Evolutionary conservation across 768 basidiomycete species (phyloP), one percentile per base, ranked within the genome.

Genomic region (Mycena amicta): DNA sequence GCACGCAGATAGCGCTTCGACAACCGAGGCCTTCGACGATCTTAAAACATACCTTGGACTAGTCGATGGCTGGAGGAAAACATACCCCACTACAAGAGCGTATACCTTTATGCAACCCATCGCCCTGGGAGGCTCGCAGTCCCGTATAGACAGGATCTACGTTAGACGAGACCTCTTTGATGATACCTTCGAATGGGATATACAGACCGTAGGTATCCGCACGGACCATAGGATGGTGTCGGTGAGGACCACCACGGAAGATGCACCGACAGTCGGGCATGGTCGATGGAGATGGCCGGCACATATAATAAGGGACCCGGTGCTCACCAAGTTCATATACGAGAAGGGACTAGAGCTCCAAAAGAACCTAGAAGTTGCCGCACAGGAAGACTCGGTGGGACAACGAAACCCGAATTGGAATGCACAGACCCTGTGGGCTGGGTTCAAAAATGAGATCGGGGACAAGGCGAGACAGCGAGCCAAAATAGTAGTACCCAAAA

Each of bases 1-100:
- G 18, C 51, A 55, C 16, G 27, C 23, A 3, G 63, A 64, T 31
- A 16, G 31, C 1, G 18, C 1, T 2, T 15, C 2, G 16, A 52
- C 56, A n/a, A 55, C 45, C 0, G 53, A 53, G 5, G 52, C 52
- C 1, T 52, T 65, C 30, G 27, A 54, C 20, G 12, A 31, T 2
- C 18, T 65, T 2, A 59, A 59, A 50, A 8, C 20, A 1, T 22
- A 15, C 3, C 41, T 61, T 2, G 15, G 50, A 2, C 45, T 65
- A 6, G 20, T 25, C 0, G 63, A 65, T 25, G 60, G 60, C 0
- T 65, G 63, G 63, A 33, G 63, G 11, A 28, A 56, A 3, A 59
- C 60, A 2, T 59, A 33, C 41, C 64, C 64, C 3, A 58, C 53
- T 8, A 43, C 16, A 5, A 41, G 30, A 18, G 54, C n/a, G 1